Conservation (phyloP, 345 rosid genomes). For the Isatis tinctoria region DNA sequence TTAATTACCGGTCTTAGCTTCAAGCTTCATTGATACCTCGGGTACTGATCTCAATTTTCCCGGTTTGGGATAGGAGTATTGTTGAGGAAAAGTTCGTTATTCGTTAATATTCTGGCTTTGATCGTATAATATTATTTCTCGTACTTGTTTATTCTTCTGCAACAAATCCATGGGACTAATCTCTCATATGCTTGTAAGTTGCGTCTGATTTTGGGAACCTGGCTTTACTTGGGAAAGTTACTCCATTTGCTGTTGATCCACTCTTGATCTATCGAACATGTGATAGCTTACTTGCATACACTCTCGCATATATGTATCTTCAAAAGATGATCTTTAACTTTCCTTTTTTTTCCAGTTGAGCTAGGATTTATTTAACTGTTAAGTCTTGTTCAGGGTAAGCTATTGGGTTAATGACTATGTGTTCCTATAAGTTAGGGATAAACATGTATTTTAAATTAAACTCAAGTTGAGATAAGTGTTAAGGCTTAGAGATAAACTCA, state of each 20-base stretch:
- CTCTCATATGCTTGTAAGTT: not conserved
- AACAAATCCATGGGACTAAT: not conserved
- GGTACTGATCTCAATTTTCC: slow-evolving; percentile 41
- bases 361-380: slow-evolving; percentile 19
- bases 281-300: too few species aligned
- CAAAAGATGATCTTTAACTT: not conserved
- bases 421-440: too few species aligned
- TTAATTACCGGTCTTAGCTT: slow-evolving; percentile 62
- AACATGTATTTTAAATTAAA: too few species aligned
- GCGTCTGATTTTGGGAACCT: not conserved
- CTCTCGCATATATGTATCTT: too few species aligned
- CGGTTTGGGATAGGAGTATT: too few species aligned
- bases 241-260: too few species aligned
- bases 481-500: too few species aligned
- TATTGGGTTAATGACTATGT: too few species aligned
- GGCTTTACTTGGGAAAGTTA: too few species aligned
- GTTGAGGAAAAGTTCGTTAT: not conserved
- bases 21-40: slow-evolving; percentile 73
- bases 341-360: too few species aligned
- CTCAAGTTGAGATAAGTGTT: too few species aligned
- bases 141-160: not conserved
- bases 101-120: not conserved
- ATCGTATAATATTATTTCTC: not conserved
- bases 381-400: slow-evolving; percentile 78
- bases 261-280: too few species aligned